phyloP scores from a whole-genome alignment of 331 rosid genomes.

The Saraca asoca region DNA sequence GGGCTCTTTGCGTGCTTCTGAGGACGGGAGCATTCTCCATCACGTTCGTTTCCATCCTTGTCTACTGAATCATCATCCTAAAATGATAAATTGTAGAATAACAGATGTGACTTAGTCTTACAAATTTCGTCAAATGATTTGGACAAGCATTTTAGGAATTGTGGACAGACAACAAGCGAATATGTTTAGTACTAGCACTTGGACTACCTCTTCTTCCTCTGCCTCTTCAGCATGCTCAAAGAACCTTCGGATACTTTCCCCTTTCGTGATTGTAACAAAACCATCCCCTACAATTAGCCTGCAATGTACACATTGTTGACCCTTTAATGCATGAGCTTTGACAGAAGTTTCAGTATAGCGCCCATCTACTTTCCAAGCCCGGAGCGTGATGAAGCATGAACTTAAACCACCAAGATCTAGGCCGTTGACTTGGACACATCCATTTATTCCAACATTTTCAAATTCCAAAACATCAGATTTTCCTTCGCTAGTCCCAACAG shows the following conservation, averaged over 20 bases:
- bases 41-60: slow-evolving; percentile 89
- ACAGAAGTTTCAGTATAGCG: slow-evolving; percentile 91
- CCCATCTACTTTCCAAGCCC: slow-evolving; percentile 96
- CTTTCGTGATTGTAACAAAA: slow-evolving; percentile 84
- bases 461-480: slow-evolving; percentile 88
- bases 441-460: slow-evolving; percentile 89
- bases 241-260: slow-evolving; percentile 84
- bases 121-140: slow-evolving; percentile 9
- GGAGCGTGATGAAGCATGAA: slow-evolving; percentile 84
- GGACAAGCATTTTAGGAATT: slow-evolving; percentile 17
- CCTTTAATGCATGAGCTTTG: slow-evolving; percentile 93
- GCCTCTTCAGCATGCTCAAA: slow-evolving; percentile 99
- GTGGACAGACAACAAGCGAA: slow-evolving; percentile 26
- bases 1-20: slow-evolving; percentile 99
- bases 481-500: slow-evolving; percentile 96
- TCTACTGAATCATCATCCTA: slow-evolving; percentile 96
- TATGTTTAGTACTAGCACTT: slow-evolving; percentile 32
- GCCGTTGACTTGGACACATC: slow-evolving; percentile 73
- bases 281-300: slow-evolving; percentile 93
- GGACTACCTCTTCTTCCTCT: slow-evolving; percentile 96
- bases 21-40: slow-evolving; percentile 99
- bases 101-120: slow-evolving; percentile 26
- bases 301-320: slow-evolving; percentile 95
- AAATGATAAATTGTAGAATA: slow-evolving; percentile 37
- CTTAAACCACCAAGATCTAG: slow-evolving; percentile 78